These are phyloP conservation scores for Fimicolochytrium jonesii DNA, from an alignment of 192 early-diverging fungal species.

Conservation along the genomic window DNA sequence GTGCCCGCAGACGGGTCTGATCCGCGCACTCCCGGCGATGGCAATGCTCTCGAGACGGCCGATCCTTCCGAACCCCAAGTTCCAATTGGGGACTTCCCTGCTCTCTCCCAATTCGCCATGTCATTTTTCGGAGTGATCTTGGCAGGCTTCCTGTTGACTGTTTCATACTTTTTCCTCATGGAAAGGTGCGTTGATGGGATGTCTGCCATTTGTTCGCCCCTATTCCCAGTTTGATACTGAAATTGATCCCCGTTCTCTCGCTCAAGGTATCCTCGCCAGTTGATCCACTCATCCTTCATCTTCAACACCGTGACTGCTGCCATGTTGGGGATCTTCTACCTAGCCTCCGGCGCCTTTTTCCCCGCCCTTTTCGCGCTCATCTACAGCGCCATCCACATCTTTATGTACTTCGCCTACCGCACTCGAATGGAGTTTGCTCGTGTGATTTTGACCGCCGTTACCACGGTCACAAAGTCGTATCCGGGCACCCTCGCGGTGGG, in stretches of 20 bases:
- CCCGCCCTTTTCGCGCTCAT: neutral
- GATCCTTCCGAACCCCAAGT: neutral
- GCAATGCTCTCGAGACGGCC: neutral
- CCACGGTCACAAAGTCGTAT: conserved; percentile 66
- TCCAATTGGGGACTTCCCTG: conserved; percentile 3
- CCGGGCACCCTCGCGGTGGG: conserved; percentile 73
- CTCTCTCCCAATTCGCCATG: neutral
- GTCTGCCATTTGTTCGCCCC: neutral
- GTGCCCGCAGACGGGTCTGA: neutral
- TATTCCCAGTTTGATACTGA: neutral
- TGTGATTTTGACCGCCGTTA: conserved; percentile 72
- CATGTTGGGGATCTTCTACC: conserved; percentile 14
- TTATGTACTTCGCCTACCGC: conserved; percentile 31
- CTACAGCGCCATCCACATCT: conserved; percentile 13
- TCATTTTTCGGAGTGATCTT: neutral
- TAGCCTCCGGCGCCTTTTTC: neutral
- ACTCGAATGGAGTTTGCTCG: conserved; percentile 43
- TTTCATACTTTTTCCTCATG: conserved; percentile 38
- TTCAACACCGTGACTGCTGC: conserved; percentile 31
- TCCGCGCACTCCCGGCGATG: neutral
- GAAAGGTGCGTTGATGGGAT: conserved; percentile 7
- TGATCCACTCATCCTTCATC: conserved; percentile 42
- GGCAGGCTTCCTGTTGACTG: conserved; percentile 24
- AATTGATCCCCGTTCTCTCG: no score
- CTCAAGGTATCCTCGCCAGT: conserved; percentile 35